phyloP scores from a whole-genome alignment of 1,139 yeast genomes.

The Pichia sp. region DNA sequence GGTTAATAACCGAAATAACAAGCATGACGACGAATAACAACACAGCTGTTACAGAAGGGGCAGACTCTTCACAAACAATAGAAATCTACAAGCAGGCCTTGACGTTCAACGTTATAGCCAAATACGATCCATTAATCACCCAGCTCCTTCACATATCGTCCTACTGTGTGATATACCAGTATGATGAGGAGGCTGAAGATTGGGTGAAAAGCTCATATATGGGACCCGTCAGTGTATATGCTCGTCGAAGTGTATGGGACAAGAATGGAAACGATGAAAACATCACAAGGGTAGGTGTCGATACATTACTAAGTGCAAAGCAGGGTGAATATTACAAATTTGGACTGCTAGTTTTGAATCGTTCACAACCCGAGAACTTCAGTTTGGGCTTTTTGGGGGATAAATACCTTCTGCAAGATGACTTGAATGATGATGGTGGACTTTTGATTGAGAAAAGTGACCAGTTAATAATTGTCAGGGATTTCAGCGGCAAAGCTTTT shows the following conservation, averaged over 20 bases:
- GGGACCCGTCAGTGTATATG: constrained; percentile 79
- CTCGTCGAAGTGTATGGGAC: constrained; percentile 28
- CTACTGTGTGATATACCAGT: constrained; percentile 76
- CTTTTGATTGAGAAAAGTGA: constrained; percentile 79
- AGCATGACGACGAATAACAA: not conserved
- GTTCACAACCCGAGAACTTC: constrained; percentile 73
- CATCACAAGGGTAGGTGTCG: constrained; percentile 15
- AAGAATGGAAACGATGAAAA: constrained; percentile 12
- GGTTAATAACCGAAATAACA: not conserved
- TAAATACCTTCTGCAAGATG: constrained; percentile 37
- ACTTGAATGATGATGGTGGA: constrained; percentile 44
- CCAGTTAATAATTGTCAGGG: constrained; percentile 74
- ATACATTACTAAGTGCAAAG: constrained; percentile 15
- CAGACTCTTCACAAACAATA: constrained; percentile 27
- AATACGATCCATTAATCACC: constrained; percentile 78
- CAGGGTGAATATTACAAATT: constrained; percentile 53
- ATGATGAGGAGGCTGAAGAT: constrained; percentile 58
- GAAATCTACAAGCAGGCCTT: constrained; percentile 66
- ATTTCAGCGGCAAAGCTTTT: constrained; percentile 70
- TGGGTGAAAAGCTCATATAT: constrained; percentile 81
- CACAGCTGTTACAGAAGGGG: not conserved
- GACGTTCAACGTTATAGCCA: constrained; percentile 74
- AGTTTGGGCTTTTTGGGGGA: constrained; percentile 73
- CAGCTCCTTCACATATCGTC: constrained; percentile 73
- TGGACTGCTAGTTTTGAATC: constrained; percentile 74